Percentiles rank a stretch among this genome's conserved stretches.
Evolutionary conservation across 148 eudicot genomes (phyloP).

Genomic region (Rhododendron kiyosumense): DNA sequence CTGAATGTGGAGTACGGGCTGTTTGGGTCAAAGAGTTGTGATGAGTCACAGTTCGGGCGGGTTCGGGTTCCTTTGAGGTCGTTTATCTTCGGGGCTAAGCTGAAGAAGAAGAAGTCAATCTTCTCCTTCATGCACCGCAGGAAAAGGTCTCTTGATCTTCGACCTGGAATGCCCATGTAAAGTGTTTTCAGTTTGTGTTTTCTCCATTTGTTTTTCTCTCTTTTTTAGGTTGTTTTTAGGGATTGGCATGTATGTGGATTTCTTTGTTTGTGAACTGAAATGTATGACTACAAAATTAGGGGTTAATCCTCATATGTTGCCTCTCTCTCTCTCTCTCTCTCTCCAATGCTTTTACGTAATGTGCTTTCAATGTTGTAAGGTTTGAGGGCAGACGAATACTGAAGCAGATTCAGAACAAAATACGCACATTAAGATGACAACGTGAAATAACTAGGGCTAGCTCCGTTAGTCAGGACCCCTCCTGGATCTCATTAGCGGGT

Average conservation of each 20-base stretch:
- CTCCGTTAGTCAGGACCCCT: too few species aligned
- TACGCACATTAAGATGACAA: too few species aligned
- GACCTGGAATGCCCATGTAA: slow-evolving; percentile 13
- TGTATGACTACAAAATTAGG: neutral
- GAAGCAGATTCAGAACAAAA: too few species aligned
- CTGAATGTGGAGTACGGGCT: slow-evolving; percentile 54
- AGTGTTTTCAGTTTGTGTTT: neutral
- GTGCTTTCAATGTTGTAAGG: too few species aligned
- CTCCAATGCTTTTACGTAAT: neutral
- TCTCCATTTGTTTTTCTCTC: neutral
- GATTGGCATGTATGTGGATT: slow-evolving; percentile 9
- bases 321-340: too few species aligned
- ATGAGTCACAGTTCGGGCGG: slow-evolving; percentile 21
- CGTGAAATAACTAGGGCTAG: too few species aligned
- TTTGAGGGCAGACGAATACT: too few species aligned
- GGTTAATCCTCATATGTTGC: neutral
- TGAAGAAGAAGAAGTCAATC: slow-evolving; percentile 56
- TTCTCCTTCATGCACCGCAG: slow-evolving; percentile 53
- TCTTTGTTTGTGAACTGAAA: neutral
- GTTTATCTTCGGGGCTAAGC: slow-evolving; percentile 71
- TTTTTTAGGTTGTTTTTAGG: neutral
- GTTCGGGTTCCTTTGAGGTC: slow-evolving; percentile 58
- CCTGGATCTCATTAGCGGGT: too few species aligned
- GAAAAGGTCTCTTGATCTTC: slow-evolving; percentile 12
- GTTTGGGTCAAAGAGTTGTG: slow-evolving; percentile 22